Percentiles rank a stretch among this genome's conserved stretches.
Evolutionary conservation across 768 basidiomycete species (phyloP).

Genomic region (Termitomyces sp.): DNA sequence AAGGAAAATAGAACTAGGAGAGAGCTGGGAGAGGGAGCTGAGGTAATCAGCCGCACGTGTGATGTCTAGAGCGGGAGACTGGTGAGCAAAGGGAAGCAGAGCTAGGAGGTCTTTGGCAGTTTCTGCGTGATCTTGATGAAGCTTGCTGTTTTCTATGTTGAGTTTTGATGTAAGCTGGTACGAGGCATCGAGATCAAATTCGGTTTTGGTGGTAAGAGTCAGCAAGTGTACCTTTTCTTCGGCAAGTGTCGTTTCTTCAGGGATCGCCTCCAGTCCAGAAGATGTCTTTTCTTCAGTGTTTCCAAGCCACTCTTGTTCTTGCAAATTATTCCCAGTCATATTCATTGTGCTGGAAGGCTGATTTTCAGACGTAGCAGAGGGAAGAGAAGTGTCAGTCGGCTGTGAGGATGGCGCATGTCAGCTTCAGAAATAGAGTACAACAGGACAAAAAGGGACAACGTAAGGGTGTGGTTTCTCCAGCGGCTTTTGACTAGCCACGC

Average conservation of each 20-base stretch:
- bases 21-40: conserved; percentile 2
- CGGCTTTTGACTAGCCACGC: no score
- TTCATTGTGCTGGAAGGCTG: background rate
- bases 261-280: background rate
- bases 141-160: background rate
- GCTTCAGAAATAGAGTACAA: background rate
- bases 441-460: background rate
- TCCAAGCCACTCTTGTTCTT: background rate
- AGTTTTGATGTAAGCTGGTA: background rate
- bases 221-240: background rate
- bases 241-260: background rate
- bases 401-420: background rate
- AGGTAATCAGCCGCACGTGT: background rate
- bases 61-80: conserved; percentile 1
- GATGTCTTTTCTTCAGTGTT: background rate
- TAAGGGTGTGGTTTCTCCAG: background rate
- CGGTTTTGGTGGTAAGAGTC: no score
- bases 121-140: background rate
- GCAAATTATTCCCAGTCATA: no score
- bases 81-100: conserved; percentile 12
- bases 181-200: background rate
- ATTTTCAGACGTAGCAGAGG: no score
- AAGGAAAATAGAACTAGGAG: conserved; percentile 10
- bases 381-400: background rate
- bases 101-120: conserved; percentile 8